Evolutionary conservation across 1,139 yeast species (phyloP).

Genomic region (Hemisphaericaspora subhashii): DNA sequence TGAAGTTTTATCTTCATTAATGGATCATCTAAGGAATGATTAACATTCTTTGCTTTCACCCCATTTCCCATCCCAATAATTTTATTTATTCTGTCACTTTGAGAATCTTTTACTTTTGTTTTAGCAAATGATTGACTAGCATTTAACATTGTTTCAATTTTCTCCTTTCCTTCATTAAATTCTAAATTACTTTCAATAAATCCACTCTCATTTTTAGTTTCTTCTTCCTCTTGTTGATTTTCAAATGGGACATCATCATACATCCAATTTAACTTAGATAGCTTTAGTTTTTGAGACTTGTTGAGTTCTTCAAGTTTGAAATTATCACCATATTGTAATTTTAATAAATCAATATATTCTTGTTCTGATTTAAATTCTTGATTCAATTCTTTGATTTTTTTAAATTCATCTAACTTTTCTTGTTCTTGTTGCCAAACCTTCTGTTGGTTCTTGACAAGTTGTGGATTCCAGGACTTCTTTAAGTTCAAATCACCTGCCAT

Average conservation of each 20-base stretch:
- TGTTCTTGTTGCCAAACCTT: conserved; percentile 87
- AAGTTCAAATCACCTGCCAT: conserved; percentile 83
- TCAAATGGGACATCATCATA: conserved; percentile 49
- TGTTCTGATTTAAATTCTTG: conserved; percentile 65
- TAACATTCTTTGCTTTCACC: conserved; percentile 15
- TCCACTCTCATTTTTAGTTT: conserved; percentile 25
- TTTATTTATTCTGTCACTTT: conserved; percentile 16
- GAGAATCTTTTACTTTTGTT: conserved; percentile 8
- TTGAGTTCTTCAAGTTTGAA: conserved; percentile 29
- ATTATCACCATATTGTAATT: conserved; percentile 48
- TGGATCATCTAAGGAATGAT: conserved; percentile 50
- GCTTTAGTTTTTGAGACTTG: conserved; percentile 41
- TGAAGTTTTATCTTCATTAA: conserved; percentile 48
- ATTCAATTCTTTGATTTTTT: conserved; percentile 62
- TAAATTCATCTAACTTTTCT: conserved; percentile 69
- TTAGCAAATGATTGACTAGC: conserved; percentile 19
- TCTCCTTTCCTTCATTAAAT: conserved; percentile 34
- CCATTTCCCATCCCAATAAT: conserved; percentile 17
- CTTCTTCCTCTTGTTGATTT: conserved; percentile 11
- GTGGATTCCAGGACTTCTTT: conserved; percentile 97
- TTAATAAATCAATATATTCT: conserved; percentile 59
- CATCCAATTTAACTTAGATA: conserved; percentile 79
- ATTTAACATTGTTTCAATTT: conserved; percentile 33
- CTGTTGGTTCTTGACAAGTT: conserved; percentile 77
- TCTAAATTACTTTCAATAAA: conserved; percentile 36